Percentiles rank a stretch among this genome's conserved stretches.
Conservation (phyloP, 768 basidiomycete species). For the Fistulinella prunicolor region DNA sequence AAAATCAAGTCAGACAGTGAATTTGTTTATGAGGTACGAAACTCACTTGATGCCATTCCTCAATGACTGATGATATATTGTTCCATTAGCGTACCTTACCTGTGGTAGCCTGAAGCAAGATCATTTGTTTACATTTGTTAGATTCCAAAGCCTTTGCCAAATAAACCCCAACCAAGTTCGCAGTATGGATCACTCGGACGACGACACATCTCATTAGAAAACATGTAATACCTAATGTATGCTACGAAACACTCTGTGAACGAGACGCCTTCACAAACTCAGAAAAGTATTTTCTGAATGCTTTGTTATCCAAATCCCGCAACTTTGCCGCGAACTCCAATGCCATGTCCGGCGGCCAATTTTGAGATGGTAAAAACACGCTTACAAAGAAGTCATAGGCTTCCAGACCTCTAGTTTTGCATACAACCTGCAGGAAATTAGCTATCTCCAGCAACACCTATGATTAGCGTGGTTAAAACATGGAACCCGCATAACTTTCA, state of each 20-base stretch:
- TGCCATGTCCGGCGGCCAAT: constrained; percentile 78
- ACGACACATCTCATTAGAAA: not conserved
- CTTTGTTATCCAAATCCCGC: constrained; percentile 68
- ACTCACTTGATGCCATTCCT: constrained; percentile 33
- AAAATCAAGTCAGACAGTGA: constrained; percentile 10
- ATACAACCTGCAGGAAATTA: constrained; percentile 74
- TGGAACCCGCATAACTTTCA: not conserved
- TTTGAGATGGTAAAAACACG: constrained; percentile 83
- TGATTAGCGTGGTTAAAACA: not conserved
- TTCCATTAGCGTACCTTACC: constrained; percentile 12
- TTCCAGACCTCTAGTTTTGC: constrained; percentile 76
- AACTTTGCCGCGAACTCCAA: constrained; percentile 76
- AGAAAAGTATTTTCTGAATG: constrained; percentile 83
- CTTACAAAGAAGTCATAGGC: constrained; percentile 75
- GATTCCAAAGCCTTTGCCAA: constrained; percentile 32
- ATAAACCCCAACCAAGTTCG: constrained; percentile 14
- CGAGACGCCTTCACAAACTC: constrained; percentile 79
- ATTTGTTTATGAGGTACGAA: not conserved
- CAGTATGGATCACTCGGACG: not conserved
- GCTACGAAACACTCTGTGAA: constrained; percentile 49
- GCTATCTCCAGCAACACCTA: constrained; percentile 91
- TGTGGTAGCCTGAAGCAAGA: constrained; percentile 12
- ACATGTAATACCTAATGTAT: constrained; percentile 8
- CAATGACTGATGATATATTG: constrained; percentile 9
- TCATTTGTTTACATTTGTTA: constrained; percentile 33